Evolutionary conservation across 257 asterid genomes (phyloP).

Genomic region (Nicotiana knightiana): DNA sequence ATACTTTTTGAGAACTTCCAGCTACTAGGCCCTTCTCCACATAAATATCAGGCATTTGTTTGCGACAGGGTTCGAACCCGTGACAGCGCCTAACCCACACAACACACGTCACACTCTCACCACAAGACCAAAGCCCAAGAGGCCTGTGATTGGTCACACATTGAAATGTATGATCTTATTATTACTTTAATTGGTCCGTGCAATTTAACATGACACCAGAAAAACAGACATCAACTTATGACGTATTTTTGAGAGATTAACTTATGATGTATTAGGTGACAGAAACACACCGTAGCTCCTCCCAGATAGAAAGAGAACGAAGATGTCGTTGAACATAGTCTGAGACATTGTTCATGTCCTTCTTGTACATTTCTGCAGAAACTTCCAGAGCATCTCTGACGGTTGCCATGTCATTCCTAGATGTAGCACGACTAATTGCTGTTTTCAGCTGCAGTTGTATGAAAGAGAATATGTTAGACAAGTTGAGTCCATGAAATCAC

Average conservation of each 20-base stretch:
- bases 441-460: slow-evolving; percentile 69
- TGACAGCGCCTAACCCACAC: background rate
- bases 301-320: slow-evolving; percentile 89
- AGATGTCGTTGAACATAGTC: slow-evolving; percentile 90
- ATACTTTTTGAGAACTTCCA: too few relatives aligned
- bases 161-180: background rate
- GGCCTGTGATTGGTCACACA: background rate
- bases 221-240: background rate
- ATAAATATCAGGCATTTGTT: background rate
- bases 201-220: background rate
- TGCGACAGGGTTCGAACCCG: background rate
- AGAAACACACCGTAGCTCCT: slow-evolving; percentile 73
- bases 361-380: slow-evolving; percentile 91
- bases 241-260: background rate
- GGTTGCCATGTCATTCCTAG: slow-evolving; percentile 97
- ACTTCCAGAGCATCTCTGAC: slow-evolving; percentile 97
- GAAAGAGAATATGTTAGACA: slow-evolving; percentile 18
- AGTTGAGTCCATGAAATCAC: slow-evolving; percentile 1
- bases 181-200: background rate
- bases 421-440: slow-evolving; percentile 72
- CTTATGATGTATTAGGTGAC: slow-evolving; percentile 4
- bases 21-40: background rate
- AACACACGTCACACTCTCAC: background rate
- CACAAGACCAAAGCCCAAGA: background rate
- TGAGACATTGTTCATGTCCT: slow-evolving; percentile 68